These are phyloP conservation scores for Lotmaria passim DNA, from an alignment of 208 protist species.

Conservation along the genomic window DNA sequence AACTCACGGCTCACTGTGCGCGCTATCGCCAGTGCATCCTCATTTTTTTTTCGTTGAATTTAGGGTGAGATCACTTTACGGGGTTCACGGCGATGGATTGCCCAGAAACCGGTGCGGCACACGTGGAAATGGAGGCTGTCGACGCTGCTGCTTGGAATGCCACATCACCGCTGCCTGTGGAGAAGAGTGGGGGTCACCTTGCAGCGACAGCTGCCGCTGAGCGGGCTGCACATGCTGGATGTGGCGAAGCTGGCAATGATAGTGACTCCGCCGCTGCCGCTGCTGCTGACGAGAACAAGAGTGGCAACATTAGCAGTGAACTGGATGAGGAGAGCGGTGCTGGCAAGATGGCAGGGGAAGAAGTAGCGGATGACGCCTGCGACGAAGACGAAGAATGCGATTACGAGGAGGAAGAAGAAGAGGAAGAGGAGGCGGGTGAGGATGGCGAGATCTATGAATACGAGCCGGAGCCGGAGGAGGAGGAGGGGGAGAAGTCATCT, in stretches of 20 bases:
- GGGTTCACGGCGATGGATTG: not conserved
- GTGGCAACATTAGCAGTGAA: too few relatives aligned
- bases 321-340: not conserved
- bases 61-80: too few relatives aligned
- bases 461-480: conserved; percentile 31
- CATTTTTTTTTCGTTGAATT: too few relatives aligned
- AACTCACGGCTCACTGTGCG: too few relatives aligned
- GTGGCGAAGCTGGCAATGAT: too few relatives aligned
- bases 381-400: conserved; percentile 32
- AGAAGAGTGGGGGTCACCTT: not conserved
- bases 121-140: not conserved
- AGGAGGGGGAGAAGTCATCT: not conserved
- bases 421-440: conserved; percentile 20
- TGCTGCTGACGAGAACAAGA: not conserved
- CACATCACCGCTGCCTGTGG: not conserved
- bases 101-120: not conserved
- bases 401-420: conserved; percentile 31
- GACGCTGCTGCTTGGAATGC: not conserved
- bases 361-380: conserved; percentile 28
- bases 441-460: conserved; percentile 37
- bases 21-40: too few relatives aligned
- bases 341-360: conserved; percentile 36
- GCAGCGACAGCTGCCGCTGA: not conserved
- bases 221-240: not conserved
- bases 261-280: too few relatives aligned